Percentiles rank a stretch among this genome's conserved stretches.
These are phyloP conservation scores for Sugiyamaella americana DNA, from an alignment of 805 yeast species.

Conservation along the genomic window DNA sequence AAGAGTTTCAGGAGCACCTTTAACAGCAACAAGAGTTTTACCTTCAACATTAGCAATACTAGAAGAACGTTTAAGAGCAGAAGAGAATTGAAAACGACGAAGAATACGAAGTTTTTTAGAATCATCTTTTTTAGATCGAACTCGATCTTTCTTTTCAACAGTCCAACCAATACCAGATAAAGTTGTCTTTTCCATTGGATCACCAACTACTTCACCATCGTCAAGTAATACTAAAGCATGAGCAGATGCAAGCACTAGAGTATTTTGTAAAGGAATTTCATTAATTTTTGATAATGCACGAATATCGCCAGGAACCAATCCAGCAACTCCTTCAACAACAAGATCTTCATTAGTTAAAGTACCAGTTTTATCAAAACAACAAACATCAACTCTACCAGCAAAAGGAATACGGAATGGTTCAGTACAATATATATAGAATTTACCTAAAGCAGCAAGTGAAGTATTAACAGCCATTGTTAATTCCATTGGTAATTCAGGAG, in stretches of 20 bases:
- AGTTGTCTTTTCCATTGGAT: constrained; percentile 98
- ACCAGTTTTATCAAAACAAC: constrained; percentile 98
- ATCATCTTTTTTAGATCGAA: constrained; percentile 41
- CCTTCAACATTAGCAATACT: constrained; percentile 58
- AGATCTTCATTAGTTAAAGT: constrained; percentile 96
- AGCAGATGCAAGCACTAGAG: constrained; percentile 81
- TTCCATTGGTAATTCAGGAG: constrained; percentile 99
- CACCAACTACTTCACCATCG: constrained; percentile 97
- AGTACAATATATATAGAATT: constrained; percentile 88
- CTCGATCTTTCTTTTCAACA: constrained; percentile 69
- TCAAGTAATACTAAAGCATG: constrained; percentile 93
- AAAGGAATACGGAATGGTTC: constrained; percentile 97
- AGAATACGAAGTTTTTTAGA: constrained; percentile 57
- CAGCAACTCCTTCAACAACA: constrained; percentile 94
- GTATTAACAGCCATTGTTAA: constrained; percentile 96
- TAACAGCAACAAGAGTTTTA: constrained; percentile 70
- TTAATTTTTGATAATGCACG: constrained; percentile 48
- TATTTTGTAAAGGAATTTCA: constrained; percentile 65
- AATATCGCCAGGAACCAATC: constrained; percentile 46
- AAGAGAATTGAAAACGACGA: constrained; percentile 95
- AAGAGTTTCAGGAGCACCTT: constrained; percentile 98
- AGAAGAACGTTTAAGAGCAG: constrained; percentile 93
- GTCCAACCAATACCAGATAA: constrained; percentile 81
- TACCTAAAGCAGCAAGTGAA: constrained; percentile 80
- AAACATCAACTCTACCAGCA: constrained; percentile 96